A percentile compares a stretch with the other conserved stretches of the same genome.
phyloP scores from a whole-genome alignment of 2,329 filamentous ascomycete species.

The Verticillium klebahnii region DNA sequence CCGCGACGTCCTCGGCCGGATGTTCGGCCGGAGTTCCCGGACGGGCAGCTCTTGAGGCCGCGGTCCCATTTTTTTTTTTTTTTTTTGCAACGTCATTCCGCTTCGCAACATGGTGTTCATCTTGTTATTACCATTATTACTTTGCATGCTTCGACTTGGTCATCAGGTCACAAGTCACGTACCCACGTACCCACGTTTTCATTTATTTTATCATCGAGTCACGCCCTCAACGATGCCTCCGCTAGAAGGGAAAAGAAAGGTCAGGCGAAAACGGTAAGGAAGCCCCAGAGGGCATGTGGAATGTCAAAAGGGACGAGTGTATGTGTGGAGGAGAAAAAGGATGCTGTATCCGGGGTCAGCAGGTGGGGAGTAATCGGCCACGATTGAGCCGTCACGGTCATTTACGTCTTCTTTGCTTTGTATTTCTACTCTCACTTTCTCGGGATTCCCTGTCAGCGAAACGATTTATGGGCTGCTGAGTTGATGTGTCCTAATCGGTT shows the following conservation, averaged over 20 bases:
- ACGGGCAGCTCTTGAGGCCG: neutral
- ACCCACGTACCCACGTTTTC: neutral
- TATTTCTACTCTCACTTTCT: neutral
- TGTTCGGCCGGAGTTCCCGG: constrained; percentile 25
- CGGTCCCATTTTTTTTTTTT: too few species aligned
- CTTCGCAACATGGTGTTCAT: neutral
- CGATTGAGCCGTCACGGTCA: neutral
- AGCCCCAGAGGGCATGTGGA: neutral
- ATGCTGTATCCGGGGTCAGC: neutral
- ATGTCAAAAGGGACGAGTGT: neutral
- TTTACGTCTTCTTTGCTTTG: neutral
- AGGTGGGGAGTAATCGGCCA: neutral
- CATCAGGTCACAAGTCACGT: neutral
- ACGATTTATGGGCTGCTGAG: neutral
- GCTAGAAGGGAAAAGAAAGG: neutral
- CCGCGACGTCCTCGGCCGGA: constrained; percentile 30
- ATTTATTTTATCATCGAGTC: neutral
- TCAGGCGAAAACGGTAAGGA: neutral
- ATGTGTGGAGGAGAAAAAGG: neutral
- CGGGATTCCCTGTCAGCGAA: neutral
- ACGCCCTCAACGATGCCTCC: neutral
- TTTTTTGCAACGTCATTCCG: constrained; percentile 5
- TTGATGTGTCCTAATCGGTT: neutral
- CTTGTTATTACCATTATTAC: neutral
- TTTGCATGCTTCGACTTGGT: neutral